Evolutionary conservation across 495 filamentous ascomycete species (phyloP).

Genomic region (Hypoxylon fuscum): DNA sequence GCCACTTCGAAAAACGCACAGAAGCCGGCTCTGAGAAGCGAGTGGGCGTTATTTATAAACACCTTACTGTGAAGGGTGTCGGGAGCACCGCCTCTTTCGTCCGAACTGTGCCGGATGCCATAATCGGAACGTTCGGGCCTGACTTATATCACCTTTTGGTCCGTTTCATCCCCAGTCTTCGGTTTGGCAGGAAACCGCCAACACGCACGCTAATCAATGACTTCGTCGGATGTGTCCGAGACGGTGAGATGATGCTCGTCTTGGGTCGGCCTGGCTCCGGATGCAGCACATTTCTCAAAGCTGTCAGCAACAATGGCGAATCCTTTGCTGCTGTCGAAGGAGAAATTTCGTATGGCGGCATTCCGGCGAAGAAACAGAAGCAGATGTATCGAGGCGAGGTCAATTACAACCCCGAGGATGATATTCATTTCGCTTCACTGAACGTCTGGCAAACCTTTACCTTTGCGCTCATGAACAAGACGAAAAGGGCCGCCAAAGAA

Average conservation of each 20-base stretch:
- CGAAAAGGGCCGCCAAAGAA: slow-evolving; percentile 72
- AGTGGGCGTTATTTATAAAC: slow-evolving; percentile 84
- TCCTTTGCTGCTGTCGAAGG: slow-evolving; percentile 73
- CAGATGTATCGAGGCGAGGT: slow-evolving; percentile 81
- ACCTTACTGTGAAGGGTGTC: slow-evolving; percentile 78
- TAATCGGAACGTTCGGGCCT: slow-evolving; percentile 85
- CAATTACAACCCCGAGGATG: slow-evolving; percentile 85
- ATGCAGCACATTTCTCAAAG: slow-evolving; percentile 82
- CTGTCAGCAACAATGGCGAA: slow-evolving; percentile 74
- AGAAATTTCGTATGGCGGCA: slow-evolving; percentile 79
- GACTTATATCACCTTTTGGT: slow-evolving; percentile 78
- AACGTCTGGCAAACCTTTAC: slow-evolving; percentile 82
- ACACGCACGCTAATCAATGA: slow-evolving; percentile 72
- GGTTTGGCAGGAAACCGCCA: slow-evolving; percentile 51
- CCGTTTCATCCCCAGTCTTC: slow-evolving; percentile 70
- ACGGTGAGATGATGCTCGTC: slow-evolving; percentile 85
- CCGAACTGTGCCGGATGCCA: slow-evolving; percentile 77
- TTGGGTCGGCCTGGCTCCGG: slow-evolving; percentile 82
- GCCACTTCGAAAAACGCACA: slow-evolving; percentile 80
- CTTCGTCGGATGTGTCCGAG: slow-evolving; percentile 79
- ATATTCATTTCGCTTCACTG: slow-evolving; percentile 78
- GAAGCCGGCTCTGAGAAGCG: slow-evolving; percentile 79
- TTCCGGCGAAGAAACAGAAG: slow-evolving; percentile 72
- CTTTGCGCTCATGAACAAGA: slow-evolving; percentile 87
- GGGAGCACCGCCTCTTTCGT: slow-evolving; percentile 73